These are phyloP conservation scores for Oryza glumipatula DNA, from an alignment of 176 grass and related monocot genomes.

Conservation along the genomic window DNA sequence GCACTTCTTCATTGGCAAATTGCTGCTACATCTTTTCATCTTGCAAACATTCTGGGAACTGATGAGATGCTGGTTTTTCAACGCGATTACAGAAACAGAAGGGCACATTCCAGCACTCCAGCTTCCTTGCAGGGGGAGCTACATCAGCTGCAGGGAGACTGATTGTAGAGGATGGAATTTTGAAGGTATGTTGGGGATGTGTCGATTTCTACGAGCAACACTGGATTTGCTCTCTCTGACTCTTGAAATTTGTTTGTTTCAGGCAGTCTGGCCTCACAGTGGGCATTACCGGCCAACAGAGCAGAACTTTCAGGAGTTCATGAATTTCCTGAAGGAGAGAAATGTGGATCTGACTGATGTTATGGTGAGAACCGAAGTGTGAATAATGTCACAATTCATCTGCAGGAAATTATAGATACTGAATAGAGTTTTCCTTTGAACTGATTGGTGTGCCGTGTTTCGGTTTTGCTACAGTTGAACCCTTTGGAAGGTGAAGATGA, in stretches of 20 bases:
- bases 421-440: background rate
- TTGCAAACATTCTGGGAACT: background rate
- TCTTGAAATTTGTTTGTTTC: background rate
- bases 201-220: background rate
- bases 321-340: constrained; percentile 66
- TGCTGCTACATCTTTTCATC: background rate
- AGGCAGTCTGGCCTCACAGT: constrained; percentile 74
- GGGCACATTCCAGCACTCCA: constrained; percentile 80
- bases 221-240: background rate
- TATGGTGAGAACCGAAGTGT: constrained; percentile 26
- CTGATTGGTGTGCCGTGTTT: background rate
- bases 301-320: constrained; percentile 71
- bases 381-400: background rate
- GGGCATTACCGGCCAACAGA: constrained; percentile 74
- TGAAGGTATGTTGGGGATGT: constrained; percentile 47
- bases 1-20: background rate
- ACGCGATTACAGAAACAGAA: constrained; percentile 58
- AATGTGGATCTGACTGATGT: constrained; percentile 57
- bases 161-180: constrained; percentile 57
- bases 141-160: constrained; percentile 75
- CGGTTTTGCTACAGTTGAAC: constrained; percentile 27
- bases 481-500: constrained; percentile 41
- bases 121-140: constrained; percentile 82
- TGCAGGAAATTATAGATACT: background rate
- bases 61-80: background rate